A percentile compares a stretch with the other conserved stretches of the same genome.
These are phyloP conservation scores for Melastoma malabathricum DNA, from an alignment of 345 rosid genomes.

Conservation along the genomic window DNA sequence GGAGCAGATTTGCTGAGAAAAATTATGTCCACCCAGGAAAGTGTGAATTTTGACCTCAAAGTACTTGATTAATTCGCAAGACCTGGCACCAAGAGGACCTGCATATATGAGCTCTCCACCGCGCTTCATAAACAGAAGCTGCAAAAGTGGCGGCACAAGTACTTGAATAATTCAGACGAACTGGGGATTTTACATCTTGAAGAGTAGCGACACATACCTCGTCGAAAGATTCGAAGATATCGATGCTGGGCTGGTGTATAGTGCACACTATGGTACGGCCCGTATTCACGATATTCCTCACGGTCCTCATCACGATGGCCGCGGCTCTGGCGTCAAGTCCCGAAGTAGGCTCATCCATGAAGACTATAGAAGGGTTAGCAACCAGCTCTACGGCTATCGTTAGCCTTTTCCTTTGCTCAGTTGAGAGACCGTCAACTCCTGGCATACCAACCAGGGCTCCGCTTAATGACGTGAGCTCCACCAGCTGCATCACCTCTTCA, in stretches of 20 bases:
- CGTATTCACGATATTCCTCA: conserved; percentile 87
- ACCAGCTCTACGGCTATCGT: conserved; percentile 95
- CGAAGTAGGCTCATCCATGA: conserved; percentile 98
- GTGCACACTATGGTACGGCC: conserved; percentile 97
- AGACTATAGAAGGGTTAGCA: conserved; percentile 92
- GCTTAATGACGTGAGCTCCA: conserved; percentile 66
- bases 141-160: conserved; percentile 8
- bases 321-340: conserved; percentile 98
- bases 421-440: conserved; percentile 89
- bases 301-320: conserved; percentile 99
- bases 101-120: conserved; percentile 98
- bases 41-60: conserved; percentile 51
- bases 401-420: conserved; percentile 86
- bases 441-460: conserved; percentile 94
- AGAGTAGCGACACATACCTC: conserved; percentile 40
- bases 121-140: conserved; percentile 98
- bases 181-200: neutral
- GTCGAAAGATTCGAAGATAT: conserved; percentile 94
- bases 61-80: conserved; percentile 70
- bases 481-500: conserved; percentile 97
- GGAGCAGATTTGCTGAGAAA: neutral
- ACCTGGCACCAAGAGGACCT: conserved; percentile 78
- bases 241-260: conserved; percentile 96
- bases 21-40: neutral
- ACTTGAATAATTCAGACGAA: neutral